Conservation (phyloP, 495 filamentous ascomycete genomes). For the Podospora bellae-mahoneyi region DNA sequence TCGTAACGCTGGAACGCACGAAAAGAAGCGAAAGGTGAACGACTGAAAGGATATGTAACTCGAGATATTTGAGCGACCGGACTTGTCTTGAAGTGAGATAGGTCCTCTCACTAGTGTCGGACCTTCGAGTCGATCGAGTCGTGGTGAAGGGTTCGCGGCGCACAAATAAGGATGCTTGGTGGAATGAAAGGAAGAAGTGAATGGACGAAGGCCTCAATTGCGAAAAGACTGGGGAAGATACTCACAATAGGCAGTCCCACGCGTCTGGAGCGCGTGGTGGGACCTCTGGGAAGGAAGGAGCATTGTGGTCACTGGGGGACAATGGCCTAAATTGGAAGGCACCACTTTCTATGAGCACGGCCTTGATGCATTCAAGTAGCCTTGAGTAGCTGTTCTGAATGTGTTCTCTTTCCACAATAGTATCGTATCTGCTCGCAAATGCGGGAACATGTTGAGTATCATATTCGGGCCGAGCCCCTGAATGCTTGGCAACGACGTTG, state of each 20-base stretch:
- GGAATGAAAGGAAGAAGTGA: not conserved
- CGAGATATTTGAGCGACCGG: not conserved
- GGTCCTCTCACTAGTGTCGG: not conserved
- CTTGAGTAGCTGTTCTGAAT: not conserved
- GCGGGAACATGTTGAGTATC: not conserved
- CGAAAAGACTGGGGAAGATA: not conserved
- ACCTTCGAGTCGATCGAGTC: not conserved
- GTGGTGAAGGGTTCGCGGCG: not conserved
- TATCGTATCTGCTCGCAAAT: not conserved
- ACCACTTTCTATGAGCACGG: not conserved
- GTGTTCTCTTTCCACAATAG: not conserved
- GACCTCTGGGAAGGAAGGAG: not conserved
- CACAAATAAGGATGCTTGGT: not conserved
- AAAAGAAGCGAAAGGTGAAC: not conserved
- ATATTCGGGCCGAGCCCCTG: not conserved
- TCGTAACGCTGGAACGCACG: not conserved
- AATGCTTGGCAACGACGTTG: not conserved
- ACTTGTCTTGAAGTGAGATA: not conserved
- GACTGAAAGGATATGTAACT: not conserved
- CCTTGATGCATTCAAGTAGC: not conserved
- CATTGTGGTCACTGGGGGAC: not conserved
- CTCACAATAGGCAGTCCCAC: not conserved
- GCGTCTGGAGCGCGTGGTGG: not conserved
- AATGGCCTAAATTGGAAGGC: not conserved
- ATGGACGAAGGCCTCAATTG: not conserved